phyloP scores from a whole-genome alignment of 2,329 filamentous ascomycete species.

The Rhexocercosporidium sp. region DNA sequence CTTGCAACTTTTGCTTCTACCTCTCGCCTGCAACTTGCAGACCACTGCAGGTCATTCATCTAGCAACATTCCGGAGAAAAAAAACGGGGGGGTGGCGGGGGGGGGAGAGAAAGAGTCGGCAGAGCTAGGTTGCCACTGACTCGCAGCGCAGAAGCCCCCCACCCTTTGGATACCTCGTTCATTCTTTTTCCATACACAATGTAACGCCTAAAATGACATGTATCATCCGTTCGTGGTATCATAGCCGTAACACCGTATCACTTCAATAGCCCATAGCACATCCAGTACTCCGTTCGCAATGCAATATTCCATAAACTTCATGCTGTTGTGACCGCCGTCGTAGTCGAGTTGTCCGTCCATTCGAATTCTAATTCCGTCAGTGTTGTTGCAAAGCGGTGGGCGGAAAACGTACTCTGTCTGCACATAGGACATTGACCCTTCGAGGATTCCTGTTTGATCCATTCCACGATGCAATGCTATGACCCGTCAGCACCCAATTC shows the following conservation, averaged over 20 bases:
- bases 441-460: slow-evolving; percentile 93
- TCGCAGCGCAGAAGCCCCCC: not conserved
- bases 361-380: slow-evolving; percentile 25
- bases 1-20: too few relatives aligned
- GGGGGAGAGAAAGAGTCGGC: too few relatives aligned
- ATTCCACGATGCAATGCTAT: slow-evolving; percentile 93
- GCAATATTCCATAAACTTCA: not conserved
- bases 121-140: too few relatives aligned
- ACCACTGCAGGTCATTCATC: too few relatives aligned
- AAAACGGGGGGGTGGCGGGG: too few relatives aligned
- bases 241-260: not conserved
- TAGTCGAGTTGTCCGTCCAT: slow-evolving; percentile 22
- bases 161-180: not conserved
- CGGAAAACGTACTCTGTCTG: slow-evolving; percentile 72
- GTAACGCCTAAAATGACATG: not conserved
- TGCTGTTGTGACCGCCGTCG: not conserved
- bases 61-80: too few relatives aligned
- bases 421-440: slow-evolving; percentile 98
- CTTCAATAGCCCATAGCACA: not conserved
- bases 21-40: too few relatives aligned
- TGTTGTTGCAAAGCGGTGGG: not conserved
- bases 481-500: slow-evolving; percentile 3
- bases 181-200: not conserved
- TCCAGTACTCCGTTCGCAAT: not conserved
- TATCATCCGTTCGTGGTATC: not conserved